Evolutionary conservation across 169 alveolate species (phyloP), one percentile per base, ranked within the genome.

Genomic region (Plasmodium vivax): DNA sequence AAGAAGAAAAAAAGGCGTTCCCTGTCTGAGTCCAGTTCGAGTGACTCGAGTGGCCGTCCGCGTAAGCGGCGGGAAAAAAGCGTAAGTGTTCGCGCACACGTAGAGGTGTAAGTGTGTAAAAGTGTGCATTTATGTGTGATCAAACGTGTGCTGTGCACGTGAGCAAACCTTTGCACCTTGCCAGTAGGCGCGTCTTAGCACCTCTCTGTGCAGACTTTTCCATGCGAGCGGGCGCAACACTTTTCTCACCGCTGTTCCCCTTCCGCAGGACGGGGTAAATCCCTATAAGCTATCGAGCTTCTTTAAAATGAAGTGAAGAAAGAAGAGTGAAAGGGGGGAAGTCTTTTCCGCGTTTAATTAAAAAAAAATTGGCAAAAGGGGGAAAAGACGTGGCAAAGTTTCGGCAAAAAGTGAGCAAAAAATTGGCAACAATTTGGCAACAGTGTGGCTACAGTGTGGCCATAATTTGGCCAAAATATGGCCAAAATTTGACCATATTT

Each of bases 251-350:
- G 45, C 9, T 68, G 30, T 19, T 90, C 83, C 47, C 36, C 10
- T 62, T 91, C 84, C 83, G 56, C 32, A 91, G 95, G 92, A 68
- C 38, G 47, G 74, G 82, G 73, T 82, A 45, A 91, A 91, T 77
- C 95, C 95, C 30, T 82, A 45, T 82, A 91, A 91, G 32, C 56
- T 91, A 82, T 91, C 95, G 74, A 75, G 75, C 74, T 91, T 91
- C 51, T 91, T 91, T 82, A 91, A 82, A 91, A 91, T 91, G 95
- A 91, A 91, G 38, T 91, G 81, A 88, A 56, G 41, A 74, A 8
- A 72, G 47, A 56, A 84, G 23, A 16, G 27, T 72, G 75, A 72
- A 83, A 56, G 14, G 6, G 23, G 51, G 54, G 56, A 79, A 47
- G 14, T 1, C 45, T 83, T 58, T 83, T 41, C 68, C 62, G n/a